Evolutionary conservation across 2,329 filamentous ascomycete species (phyloP).

Genomic region (Calonectria pseudoturangicola): DNA sequence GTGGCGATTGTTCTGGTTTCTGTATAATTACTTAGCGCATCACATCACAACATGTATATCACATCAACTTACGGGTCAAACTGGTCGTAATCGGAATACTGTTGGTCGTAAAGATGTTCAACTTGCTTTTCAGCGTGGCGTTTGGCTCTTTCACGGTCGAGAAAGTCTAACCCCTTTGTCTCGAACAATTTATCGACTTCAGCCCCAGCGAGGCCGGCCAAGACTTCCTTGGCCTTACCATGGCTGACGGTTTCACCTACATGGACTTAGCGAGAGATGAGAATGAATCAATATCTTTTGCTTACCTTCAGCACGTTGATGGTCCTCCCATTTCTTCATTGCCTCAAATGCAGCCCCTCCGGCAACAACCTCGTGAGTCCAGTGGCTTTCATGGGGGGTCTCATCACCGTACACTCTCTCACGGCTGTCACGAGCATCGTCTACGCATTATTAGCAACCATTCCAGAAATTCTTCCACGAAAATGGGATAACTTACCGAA

Average conservation of each 20-base stretch:
- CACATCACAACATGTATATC: not conserved
- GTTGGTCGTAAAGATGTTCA: constrained; percentile 76
- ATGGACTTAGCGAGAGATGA: not conserved
- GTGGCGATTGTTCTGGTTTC: constrained; percentile 53
- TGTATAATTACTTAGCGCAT: constrained; percentile 16
- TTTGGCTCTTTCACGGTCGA: constrained; percentile 76
- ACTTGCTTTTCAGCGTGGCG: constrained; percentile 75
- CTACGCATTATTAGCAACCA: constrained; percentile 5
- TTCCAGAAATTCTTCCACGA: not conserved
- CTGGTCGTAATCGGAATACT: constrained; percentile 64
- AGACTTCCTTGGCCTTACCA: constrained; percentile 84
- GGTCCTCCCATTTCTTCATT: constrained; percentile 87
- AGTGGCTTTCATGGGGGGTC: constrained; percentile 72
- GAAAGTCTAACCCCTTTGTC: constrained; percentile 78
- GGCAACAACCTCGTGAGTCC: constrained; percentile 84
- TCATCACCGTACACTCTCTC: constrained; percentile 65
- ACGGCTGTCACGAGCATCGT: constrained; percentile 52
- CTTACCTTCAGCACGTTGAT: constrained; percentile 77
- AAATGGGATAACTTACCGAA: constrained; percentile 25
- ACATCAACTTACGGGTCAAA: constrained; percentile 74
- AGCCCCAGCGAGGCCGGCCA: constrained; percentile 82
- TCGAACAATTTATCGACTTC: constrained; percentile 86
- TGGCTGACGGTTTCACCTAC: constrained; percentile 77
- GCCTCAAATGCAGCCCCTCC: constrained; percentile 86
- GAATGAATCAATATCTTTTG: not conserved